Evolutionary conservation across 192 early-diverging fungal genomes (phyloP), one percentile per base, ranked within the genome.

Genomic region (Mortierella alpina): DNA sequence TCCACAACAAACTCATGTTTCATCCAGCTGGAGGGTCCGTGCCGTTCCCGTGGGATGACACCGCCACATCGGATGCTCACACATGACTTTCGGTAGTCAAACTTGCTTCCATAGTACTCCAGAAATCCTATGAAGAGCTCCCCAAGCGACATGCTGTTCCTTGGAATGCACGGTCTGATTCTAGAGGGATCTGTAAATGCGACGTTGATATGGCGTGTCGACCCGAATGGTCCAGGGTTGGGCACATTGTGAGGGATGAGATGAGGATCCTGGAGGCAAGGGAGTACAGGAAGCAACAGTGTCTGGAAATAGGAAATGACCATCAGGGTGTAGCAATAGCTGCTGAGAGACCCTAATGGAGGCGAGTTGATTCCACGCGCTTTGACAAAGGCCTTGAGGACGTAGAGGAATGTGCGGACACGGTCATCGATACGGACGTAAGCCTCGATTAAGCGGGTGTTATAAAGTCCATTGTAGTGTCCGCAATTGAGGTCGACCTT

Each of bases 261-360:
- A 22, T 80, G 77, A 47, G 77, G 77, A 20, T 80, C 77, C 60
- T 80, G 77, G 17, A 80, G 55, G 44, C 53, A 62, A 7, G 77
- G 77, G 0, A 80, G 49, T 52, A 80, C 70, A 0, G 77, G 77
- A 39, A 72, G 47, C 2, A 72, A 53, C 0, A 80, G 60, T 18
- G 69, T 68, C 42, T 80, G 77, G 40, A 80, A 72, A 54, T 80
- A 80, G 0, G 77, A 80, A 40, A 80, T 80, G n/a, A 70, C 77
- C 77, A 80, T 80, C 2, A 80, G 47, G 8, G 54, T 68, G 61
- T 80, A 80, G 22, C 77, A 80, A 18, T 80, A 80, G 31, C 77
- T 80, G 46, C 70, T 72, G 15, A 80, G 41, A 3, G 77, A 72
- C 14, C 77, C 77, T 7, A 68, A 13, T 4, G 51, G 17, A 5